Percentiles rank a stretch among this genome's conserved stretches.
Conservation (phyloP, 108 stramenopile genomes). For the Conticribra guillardii region DNA sequence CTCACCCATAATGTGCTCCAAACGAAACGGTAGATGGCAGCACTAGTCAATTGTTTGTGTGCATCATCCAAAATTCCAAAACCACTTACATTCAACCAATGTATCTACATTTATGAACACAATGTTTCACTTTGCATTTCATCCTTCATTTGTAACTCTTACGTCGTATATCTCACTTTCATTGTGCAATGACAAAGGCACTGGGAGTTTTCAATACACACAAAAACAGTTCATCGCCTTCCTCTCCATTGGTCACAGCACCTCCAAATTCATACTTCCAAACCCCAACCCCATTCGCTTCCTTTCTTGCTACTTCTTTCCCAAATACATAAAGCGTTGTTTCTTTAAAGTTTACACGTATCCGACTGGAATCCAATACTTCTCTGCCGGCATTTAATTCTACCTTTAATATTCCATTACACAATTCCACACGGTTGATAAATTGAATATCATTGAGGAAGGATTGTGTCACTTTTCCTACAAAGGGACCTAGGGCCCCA, state of each 20-base stretch:
- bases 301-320: slow-evolving; percentile 21
- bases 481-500: slow-evolving; percentile 42
- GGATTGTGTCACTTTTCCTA: slow-evolving; percentile 40
- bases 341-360: slow-evolving; percentile 46
- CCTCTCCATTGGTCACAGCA: slow-evolving; percentile 1
- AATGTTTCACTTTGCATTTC: neutral
- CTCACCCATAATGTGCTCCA: too few relatives aligned
- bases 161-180: neutral
- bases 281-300: slow-evolving; percentile 42
- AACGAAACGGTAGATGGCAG: too few relatives aligned
- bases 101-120: too few relatives aligned
- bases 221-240: slow-evolving; percentile 23
- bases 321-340: slow-evolving; percentile 38
- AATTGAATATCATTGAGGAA: slow-evolving; percentile 41
- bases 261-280: slow-evolving; percentile 43
- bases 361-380: slow-evolving; percentile 29
- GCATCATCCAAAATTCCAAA: too few relatives aligned
- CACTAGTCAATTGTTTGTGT: too few relatives aligned
- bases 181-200: slow-evolving; percentile 41
- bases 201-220: slow-evolving; percentile 45
- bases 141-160: neutral
- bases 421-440: slow-evolving; percentile 42
- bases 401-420: slow-evolving; percentile 33
- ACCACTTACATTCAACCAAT: too few relatives aligned
- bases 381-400: slow-evolving; percentile 37